Evolutionary conservation across 2,329 filamentous ascomycete species (phyloP).

Genomic region (Colletotrichum sp.): DNA sequence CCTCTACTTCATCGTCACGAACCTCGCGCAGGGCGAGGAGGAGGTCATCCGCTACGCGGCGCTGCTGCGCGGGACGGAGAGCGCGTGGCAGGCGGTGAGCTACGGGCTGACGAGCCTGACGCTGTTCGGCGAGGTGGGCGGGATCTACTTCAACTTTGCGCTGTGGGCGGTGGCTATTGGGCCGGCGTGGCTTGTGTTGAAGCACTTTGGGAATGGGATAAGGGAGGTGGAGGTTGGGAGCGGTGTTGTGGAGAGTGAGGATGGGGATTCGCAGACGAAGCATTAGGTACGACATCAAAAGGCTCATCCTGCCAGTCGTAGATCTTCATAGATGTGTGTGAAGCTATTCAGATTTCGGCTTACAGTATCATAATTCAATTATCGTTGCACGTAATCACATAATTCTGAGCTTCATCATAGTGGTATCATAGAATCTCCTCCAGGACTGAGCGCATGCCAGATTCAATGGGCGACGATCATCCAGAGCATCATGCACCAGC

Average conservation of each 20-base stretch:
- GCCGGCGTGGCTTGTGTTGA: constrained; percentile 72
- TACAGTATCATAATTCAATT: not conserved
- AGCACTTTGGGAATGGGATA: constrained; percentile 50
- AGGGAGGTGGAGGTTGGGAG: not conserved
- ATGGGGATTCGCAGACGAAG: constrained; percentile 18
- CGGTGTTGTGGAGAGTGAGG: constrained; percentile 16
- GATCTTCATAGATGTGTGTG: not conserved
- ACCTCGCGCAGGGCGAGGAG: constrained; percentile 64
- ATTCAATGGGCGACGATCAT: not conserved
- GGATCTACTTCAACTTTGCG: constrained; percentile 73
- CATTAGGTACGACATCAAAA: not conserved
- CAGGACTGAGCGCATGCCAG: accelerated
- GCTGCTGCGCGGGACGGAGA: constrained; percentile 72
- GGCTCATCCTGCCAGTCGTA: not conserved
- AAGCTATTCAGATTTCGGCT: not conserved
- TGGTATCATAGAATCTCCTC: accelerated
- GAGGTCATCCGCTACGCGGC: constrained; percentile 74
- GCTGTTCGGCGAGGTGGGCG: constrained; percentile 69
- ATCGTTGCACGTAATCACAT: not conserved
- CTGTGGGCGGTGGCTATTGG: constrained; percentile 69
- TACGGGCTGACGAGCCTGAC: constrained; percentile 69
- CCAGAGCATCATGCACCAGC: too few relatives aligned
- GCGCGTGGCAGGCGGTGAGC: constrained; percentile 74
- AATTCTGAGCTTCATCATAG: not conserved
- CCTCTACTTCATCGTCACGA: constrained; percentile 73